Base-by-base conservation (phyloP, 1,284 basidiomycete genomes). In the Melampsora medusae region DNA sequence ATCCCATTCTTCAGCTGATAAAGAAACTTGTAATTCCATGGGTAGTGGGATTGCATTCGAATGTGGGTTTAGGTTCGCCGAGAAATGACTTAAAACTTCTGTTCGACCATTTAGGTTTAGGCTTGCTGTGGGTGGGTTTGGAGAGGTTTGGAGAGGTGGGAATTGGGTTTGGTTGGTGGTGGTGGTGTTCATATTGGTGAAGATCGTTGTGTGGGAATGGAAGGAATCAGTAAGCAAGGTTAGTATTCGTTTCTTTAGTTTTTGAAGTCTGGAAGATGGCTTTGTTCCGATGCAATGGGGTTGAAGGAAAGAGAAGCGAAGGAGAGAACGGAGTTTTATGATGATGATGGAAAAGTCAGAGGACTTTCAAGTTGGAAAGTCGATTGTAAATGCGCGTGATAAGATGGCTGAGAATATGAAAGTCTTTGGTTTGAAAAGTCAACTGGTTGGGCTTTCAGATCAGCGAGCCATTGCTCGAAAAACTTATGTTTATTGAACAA, bases 1-100 rank as follows among this genome's bases (percentile, higher is more conserved):
- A 22, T 75, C 50, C 73, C 73, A 75, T 61, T 68, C 73, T 25
- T 75, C 25, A 38, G 42, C n/a, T 42, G 31, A 48, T 28, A 75
- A 35, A 10, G 22, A 33, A 12, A 38, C 46, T 42, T 38, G 56
- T 42, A 75, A 50, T 59, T 75, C 73, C 10, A 62, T 38, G 9
- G 73, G 73, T 19, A 31, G n/a, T 5, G 56, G 66, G 19, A 75
- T 67, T 14, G 73, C 64, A 17, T 59, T 67, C 14, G 5, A 49
- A 22, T 49, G 33, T 19, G 73, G 73, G 25, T 46, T 38, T 19
- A 65, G 35, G 25, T 50, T 50, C 2, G 56, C 16, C 33, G 56
- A 60, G 56, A 75, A 68, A 50, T 67, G 49, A 46, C 50, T 56
- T n/a, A 75, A 25, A 12, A 75, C 53, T 64, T 75, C 62, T 31